phyloP scores from a whole-genome alignment of 2,329 filamentous ascomycete species.

The Elsinoe batatas region DNA sequence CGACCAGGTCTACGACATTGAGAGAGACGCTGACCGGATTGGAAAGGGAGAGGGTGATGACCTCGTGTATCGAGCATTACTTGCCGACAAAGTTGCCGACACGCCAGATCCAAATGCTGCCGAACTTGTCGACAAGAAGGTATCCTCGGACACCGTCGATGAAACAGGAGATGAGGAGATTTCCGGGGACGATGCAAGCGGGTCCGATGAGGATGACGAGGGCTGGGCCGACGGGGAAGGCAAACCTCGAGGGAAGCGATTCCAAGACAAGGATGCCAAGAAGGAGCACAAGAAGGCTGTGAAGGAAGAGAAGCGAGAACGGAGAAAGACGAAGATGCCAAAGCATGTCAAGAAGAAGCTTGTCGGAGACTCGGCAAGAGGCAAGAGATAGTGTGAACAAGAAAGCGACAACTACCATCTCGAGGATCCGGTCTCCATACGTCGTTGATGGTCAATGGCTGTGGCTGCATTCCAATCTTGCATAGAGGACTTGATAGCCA shows the following conservation, averaged over 20 bases:
- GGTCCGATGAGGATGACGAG: constrained; percentile 20
- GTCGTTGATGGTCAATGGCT: no score
- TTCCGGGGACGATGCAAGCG: constrained; percentile 21
- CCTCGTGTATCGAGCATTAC: constrained; percentile 75
- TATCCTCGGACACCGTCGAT: not conserved
- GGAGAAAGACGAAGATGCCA: constrained; percentile 89
- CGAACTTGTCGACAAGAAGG: not conserved
- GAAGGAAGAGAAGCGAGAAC: constrained; percentile 92
- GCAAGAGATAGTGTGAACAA: constrained; percentile 46
- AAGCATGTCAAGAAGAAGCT: constrained; percentile 92
- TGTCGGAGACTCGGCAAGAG: constrained; percentile 48
- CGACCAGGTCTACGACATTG: constrained; percentile 92
- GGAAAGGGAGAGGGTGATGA: constrained; percentile 61
- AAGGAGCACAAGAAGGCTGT: constrained; percentile 80
- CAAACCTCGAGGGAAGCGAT: constrained; percentile 67
- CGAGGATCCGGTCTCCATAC: not conserved
- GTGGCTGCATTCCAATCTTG: no score
- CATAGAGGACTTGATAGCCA: no score
- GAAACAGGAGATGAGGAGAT: constrained; percentile 12
- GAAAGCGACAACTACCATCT: no score
- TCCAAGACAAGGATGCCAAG: constrained; percentile 86
- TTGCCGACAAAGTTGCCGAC: constrained; percentile 56
- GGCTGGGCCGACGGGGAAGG: constrained; percentile 49
- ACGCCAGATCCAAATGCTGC: no score
- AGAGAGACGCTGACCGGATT: constrained; percentile 75